phyloP scores from a whole-genome alignment of 352 stramenopile genomes.

The Globisporangium orthogonon region DNA sequence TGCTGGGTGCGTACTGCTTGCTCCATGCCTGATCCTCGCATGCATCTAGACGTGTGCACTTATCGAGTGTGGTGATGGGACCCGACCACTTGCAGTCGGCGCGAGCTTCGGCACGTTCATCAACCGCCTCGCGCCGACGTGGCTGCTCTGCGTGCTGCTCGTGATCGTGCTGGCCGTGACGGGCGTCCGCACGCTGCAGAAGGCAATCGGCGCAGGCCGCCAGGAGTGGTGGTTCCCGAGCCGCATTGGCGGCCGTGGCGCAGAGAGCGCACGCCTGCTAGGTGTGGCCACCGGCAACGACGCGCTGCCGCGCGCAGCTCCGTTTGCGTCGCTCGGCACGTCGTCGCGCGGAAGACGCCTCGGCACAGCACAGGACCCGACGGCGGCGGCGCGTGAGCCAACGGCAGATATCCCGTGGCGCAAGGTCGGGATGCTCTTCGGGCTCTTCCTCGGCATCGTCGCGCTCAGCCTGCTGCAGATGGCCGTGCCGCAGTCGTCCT shows the following conservation, averaged over 20 bases:
- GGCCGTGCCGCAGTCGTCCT: slow-evolving; percentile 80
- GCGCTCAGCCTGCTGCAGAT: slow-evolving; percentile 91
- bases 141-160: slow-evolving; percentile 83
- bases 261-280: slow-evolving; percentile 18
- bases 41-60: not conserved
- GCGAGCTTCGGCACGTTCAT: slow-evolving; percentile 84
- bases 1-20: slow-evolving; percentile 39
- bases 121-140: slow-evolving; percentile 89
- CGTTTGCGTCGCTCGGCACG: not conserved
- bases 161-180: slow-evolving; percentile 88
- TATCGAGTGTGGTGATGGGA: too few relatives aligned
- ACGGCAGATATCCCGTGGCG: slow-evolving; percentile 51
- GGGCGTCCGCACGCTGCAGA: slow-evolving; percentile 82
- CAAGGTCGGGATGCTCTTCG: slow-evolving; percentile 81
- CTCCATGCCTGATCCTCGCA: too few relatives aligned
- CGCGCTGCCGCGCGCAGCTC: not conserved
- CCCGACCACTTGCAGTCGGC: slow-evolving; percentile 26
- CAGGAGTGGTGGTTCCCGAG: slow-evolving; percentile 69
- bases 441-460: slow-evolving; percentile 88
- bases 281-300: slow-evolving; percentile 10
- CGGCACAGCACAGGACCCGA: not conserved
- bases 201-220: slow-evolving; percentile 84
- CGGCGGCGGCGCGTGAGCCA: slow-evolving; percentile 21
- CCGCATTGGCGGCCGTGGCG: not conserved
- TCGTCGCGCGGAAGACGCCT: not conserved